Conservation (phyloP, 2,329 filamentous ascomycete species). For the Colletotrichum viniferum region DNA sequence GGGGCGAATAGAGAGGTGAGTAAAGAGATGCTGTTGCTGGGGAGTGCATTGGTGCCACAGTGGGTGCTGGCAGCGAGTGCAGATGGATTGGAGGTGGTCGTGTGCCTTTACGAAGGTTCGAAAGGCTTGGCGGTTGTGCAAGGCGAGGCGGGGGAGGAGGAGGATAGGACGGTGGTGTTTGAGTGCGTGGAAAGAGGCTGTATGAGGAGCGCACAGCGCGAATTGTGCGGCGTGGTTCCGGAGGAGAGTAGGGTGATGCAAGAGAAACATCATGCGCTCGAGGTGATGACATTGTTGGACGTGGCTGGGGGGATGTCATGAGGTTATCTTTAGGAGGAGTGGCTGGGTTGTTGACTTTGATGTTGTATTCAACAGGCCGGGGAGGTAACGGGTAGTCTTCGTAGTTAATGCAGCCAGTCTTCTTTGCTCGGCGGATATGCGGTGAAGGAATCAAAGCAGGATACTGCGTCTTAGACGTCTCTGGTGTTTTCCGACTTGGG, state of each 20-base stretch:
- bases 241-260: not conserved
- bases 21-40: constrained; percentile 17
- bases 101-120: constrained; percentile 6
- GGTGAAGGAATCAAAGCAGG: constrained; percentile 23
- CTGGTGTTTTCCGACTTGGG: constrained; percentile 6
- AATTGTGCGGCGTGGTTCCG: constrained; percentile 23
- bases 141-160: constrained; percentile 10
- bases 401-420: constrained; percentile 21
- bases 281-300: not conserved
- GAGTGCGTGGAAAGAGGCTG: constrained; percentile 21
- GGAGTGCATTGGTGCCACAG: not conserved
- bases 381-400: constrained; percentile 28
- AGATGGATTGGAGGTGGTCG: constrained; percentile 20
- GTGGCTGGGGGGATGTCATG: constrained; percentile 19
- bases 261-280: not conserved
- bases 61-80: constrained; percentile 14
- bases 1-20: constrained; percentile 12
- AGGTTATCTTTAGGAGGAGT: not conserved
- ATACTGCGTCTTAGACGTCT: constrained; percentile 15
- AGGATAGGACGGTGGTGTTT: not conserved
- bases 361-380: constrained; percentile 22
- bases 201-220: constrained; percentile 22
- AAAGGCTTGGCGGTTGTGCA: not conserved
- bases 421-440: constrained; percentile 21
- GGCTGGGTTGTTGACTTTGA: constrained; percentile 7